A percentile compares a stretch with the other conserved stretches of the same genome.
Evolutionary conservation across 208 protist genomes (phyloP).

Genomic region (Porcisia hertigi): DNA sequence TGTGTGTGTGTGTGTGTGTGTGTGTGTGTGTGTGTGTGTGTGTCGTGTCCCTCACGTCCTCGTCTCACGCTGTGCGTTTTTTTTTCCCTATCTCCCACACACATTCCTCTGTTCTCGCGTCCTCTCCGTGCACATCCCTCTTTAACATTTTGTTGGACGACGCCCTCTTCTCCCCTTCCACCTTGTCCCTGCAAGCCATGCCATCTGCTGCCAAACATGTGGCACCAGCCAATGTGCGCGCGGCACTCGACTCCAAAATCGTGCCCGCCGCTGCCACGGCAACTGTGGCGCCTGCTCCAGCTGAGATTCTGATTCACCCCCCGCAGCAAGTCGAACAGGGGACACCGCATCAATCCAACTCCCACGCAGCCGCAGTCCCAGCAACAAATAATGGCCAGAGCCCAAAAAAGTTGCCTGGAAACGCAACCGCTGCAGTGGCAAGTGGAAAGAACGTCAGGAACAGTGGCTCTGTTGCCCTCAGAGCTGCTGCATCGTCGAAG

Average conservation of each 20-base stretch:
- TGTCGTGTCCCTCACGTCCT: too few relatives aligned
- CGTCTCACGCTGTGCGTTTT: too few relatives aligned
- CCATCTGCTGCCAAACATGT: not conserved
- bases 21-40: too few relatives aligned
- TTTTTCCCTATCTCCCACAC: not conserved
- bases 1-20: too few relatives aligned
- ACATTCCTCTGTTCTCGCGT: too few relatives aligned
- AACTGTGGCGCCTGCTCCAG: not conserved
- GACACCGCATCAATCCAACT: not conserved
- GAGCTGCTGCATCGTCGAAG: not conserved
- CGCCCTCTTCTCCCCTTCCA: not conserved
- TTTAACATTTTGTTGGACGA: too few relatives aligned
- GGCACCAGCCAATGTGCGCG: not conserved
- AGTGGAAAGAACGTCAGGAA: not conserved
- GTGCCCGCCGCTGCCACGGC: not conserved
- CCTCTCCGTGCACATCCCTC: too few relatives aligned
- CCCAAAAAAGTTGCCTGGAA: not conserved
- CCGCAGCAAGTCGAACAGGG: slow-evolving; percentile 19
- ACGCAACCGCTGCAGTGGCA: not conserved
- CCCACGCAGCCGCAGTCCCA: not conserved
- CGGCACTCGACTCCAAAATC: not conserved
- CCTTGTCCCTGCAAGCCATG: not conserved
- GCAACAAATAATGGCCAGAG: not conserved
- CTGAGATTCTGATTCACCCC: slow-evolving; percentile 12
- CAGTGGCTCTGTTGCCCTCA: not conserved